Conservation (phyloP, 139 green algal species). For the Haematococcus lacustris region DNA sequence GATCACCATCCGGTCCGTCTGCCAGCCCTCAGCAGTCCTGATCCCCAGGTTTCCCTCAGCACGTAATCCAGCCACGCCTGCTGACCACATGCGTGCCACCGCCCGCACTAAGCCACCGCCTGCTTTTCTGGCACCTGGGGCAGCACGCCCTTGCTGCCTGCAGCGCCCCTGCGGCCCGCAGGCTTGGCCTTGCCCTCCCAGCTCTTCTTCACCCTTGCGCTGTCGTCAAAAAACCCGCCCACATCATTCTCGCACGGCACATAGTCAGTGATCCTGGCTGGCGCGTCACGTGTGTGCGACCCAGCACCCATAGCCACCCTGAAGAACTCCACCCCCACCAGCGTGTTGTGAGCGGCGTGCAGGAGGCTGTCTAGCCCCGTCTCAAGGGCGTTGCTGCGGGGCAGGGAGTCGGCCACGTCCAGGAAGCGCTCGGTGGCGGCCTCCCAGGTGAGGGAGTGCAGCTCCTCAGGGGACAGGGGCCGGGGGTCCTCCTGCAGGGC, state of each 20-base stretch:
- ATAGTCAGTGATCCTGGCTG: constrained; percentile 52
- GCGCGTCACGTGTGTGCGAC: constrained; percentile 63
- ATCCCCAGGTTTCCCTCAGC: too few relatives aligned
- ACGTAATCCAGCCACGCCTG: too few relatives aligned
- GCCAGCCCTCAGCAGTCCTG: too few relatives aligned
- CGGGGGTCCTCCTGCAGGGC: constrained; percentile 62
- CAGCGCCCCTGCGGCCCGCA: too few relatives aligned
- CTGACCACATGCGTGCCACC: too few relatives aligned
- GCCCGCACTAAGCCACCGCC: too few relatives aligned
- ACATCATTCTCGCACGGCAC: constrained; percentile 35
- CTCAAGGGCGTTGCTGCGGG: constrained; percentile 30
- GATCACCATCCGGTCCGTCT: too few relatives aligned
- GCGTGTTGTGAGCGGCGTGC: background rate
- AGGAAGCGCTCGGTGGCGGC: constrained; percentile 92
- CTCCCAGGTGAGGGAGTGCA: constrained; percentile 86
- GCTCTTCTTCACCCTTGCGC: constrained; percentile 18
- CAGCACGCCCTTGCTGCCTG: too few relatives aligned
- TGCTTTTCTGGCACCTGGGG: too few relatives aligned
- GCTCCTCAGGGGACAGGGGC: constrained; percentile 69
- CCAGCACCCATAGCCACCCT: constrained; percentile 55
- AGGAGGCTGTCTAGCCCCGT: constrained; percentile 52
- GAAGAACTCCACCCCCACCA: constrained; percentile 50
- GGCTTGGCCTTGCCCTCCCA: too few relatives aligned
- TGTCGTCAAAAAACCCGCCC: constrained; percentile 62
- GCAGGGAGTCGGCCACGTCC: constrained; percentile 2